Evolutionary conservation across 2,329 filamentous ascomycete genomes (phyloP).

Genomic region (Cryphonectria nitschkei): DNA sequence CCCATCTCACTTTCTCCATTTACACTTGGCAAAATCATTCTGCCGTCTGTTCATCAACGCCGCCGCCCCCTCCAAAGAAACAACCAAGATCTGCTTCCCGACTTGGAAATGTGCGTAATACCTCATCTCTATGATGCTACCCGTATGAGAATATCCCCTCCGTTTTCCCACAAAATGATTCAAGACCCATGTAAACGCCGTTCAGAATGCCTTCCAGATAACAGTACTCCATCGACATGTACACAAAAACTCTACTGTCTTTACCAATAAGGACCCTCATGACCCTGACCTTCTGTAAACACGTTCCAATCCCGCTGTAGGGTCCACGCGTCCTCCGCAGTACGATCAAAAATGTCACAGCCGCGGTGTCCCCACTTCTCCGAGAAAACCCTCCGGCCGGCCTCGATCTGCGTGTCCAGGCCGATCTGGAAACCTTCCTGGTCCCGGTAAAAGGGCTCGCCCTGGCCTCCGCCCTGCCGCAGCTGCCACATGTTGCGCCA

Average conservation of each 20-base stretch:
- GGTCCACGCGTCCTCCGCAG: conserved; percentile 42
- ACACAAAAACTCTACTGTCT: background rate
- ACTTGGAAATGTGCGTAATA: background rate
- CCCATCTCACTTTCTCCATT: background rate
- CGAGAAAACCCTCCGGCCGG: conserved; percentile 45
- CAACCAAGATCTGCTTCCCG: background rate
- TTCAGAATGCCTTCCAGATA: background rate
- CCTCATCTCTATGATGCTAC: conserved; percentile 1
- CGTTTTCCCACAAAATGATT: background rate
- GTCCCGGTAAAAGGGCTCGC: conserved; percentile 58
- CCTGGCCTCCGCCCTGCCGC: conserved; percentile 53
- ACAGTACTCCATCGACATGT: background rate
- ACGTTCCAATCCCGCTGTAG: conserved; percentile 43
- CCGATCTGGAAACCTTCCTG: conserved; percentile 49
- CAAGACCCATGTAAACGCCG: background rate
- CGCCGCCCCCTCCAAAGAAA: background rate
- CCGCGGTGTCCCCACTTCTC: conserved; percentile 49
- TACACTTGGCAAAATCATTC: background rate
- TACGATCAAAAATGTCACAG: conserved; percentile 40
- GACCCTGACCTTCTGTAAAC: conserved; percentile 31
- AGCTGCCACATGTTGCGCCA: conserved; percentile 58
- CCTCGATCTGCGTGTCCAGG: conserved; percentile 50
- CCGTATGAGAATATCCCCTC: background rate
- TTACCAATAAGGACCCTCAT: conserved; percentile 30
- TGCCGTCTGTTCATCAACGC: background rate